phyloP scores from a whole-genome alignment of 805 yeast genomes.

The Tanozyma kutaoensis region DNA sequence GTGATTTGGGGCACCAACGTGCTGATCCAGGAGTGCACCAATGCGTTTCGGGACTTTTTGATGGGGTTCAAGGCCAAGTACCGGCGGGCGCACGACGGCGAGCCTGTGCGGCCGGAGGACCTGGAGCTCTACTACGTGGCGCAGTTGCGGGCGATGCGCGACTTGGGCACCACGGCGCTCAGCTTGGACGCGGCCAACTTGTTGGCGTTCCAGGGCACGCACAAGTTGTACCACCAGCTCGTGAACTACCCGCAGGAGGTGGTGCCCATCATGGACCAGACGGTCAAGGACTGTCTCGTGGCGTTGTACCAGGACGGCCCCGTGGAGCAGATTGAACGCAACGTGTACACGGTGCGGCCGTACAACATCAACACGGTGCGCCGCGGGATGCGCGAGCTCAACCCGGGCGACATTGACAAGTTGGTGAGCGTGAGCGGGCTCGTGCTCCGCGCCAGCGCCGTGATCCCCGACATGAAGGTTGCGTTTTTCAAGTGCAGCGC shows the following conservation, averaged over 20 bases:
- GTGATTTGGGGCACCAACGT: constrained; percentile 99
- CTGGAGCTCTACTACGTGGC: constrained; percentile 65
- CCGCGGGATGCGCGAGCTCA: constrained; percentile 81
- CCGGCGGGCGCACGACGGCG: constrained; percentile 39
- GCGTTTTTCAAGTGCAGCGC: constrained; percentile 93
- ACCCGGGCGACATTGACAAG: constrained; percentile 91
- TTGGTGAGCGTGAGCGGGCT: constrained; percentile 84
- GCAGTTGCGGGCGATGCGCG: constrained; percentile 61
- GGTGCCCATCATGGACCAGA: constrained; percentile 95
- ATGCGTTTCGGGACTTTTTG: constrained; percentile 68
- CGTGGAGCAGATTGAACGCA: constrained; percentile 62
- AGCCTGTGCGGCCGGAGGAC: constrained; percentile 36
- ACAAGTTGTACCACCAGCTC: constrained; percentile 71
- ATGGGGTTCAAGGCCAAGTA: constrained; percentile 73
- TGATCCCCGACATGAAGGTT: constrained; percentile 95
- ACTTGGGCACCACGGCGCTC: constrained; percentile 66
- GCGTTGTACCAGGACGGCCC: constrained; percentile 44
- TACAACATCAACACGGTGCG: constrained; percentile 56
- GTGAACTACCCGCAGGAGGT: constrained; percentile 94
- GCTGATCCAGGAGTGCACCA: constrained; percentile 77
- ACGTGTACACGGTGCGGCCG: constrained; percentile 80
- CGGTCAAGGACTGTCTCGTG: constrained; percentile 80
- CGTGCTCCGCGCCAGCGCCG: constrained; percentile 76
- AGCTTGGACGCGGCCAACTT: constrained; percentile 78
- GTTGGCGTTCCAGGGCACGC: constrained; percentile 60